These are phyloP conservation scores for Cadophora sp. DNA, from an alignment of 2,329 filamentous ascomycete genomes.

Conservation along the genomic window DNA sequence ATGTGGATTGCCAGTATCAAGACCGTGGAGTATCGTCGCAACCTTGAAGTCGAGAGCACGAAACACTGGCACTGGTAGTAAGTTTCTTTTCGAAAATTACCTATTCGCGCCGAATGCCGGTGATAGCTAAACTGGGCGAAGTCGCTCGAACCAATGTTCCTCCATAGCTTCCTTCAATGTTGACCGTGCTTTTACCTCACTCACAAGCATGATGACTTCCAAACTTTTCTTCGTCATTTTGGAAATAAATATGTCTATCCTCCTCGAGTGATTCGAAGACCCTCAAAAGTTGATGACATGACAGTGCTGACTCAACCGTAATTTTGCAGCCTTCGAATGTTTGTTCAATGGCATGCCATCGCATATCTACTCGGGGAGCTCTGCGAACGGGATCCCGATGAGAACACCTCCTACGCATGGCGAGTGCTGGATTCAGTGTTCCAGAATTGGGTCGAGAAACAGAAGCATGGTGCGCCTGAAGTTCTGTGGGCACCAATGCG, in stretches of 20 bases:
- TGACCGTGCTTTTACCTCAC: too few relatives aligned
- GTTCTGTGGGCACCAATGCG: conserved; percentile 17
- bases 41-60: conserved; percentile 18
- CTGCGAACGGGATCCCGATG: conserved; percentile 17
- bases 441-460: conserved; percentile 14
- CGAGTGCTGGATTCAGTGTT: conserved; percentile 17
- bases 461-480: conserved; percentile 17
- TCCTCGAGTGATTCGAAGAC: too few relatives aligned
- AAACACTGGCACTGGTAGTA: conserved; percentile 25
- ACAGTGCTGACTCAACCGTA: too few relatives aligned
- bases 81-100: too few relatives aligned
- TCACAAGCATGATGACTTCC: too few relatives aligned
- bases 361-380: conserved; percentile 24
- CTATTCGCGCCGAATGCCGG: too few relatives aligned
- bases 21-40: conserved; percentile 19
- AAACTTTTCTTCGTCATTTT: too few relatives aligned
- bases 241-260: too few relatives aligned
- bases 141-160: too few relatives aligned
- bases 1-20: conserved; percentile 20
- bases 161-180: too few relatives aligned
- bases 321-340: conserved; percentile 4
- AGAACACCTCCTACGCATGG: conserved; percentile 17
- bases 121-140: too few relatives aligned
- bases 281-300: too few relatives aligned
- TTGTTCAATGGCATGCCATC: conserved; percentile 25